These are phyloP conservation scores for Trichoderma polysporum DNA, from an alignment of 2,329 filamentous ascomycete genomes.

Conservation along the genomic window DNA sequence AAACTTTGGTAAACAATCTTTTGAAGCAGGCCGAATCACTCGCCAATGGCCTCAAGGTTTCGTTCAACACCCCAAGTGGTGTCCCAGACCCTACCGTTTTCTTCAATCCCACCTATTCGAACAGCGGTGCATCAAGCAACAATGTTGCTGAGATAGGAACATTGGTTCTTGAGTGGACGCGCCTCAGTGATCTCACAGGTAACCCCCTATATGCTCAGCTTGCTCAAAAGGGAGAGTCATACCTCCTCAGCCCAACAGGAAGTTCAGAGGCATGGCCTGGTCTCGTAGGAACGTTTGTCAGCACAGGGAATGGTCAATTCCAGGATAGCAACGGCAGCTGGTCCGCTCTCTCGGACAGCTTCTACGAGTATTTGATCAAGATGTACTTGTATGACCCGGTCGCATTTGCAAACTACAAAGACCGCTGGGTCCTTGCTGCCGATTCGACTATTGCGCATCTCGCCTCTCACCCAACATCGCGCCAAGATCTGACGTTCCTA, in stretches of 20 bases:
- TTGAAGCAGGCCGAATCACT: constrained; percentile 67
- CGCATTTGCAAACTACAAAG: constrained; percentile 64
- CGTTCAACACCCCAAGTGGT: constrained; percentile 74
- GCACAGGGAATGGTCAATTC: constrained; percentile 65
- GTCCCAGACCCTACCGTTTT: constrained; percentile 69
- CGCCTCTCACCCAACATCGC: constrained; percentile 63
- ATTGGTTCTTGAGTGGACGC: constrained; percentile 81
- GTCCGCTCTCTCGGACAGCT: constrained; percentile 75
- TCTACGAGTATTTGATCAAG: constrained; percentile 89
- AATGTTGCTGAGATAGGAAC: constrained; percentile 76
- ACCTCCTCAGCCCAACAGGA: constrained; percentile 63
- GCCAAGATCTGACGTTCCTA: constrained; percentile 72
- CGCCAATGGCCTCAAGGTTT: constrained; percentile 71
- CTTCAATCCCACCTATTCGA: constrained; percentile 52
- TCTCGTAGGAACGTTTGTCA: constrained; percentile 67
- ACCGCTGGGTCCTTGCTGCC: constrained; percentile 73
- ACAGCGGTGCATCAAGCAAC: constrained; percentile 57
- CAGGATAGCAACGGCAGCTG: constrained; percentile 68
- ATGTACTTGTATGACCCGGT: constrained; percentile 78
- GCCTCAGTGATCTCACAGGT: constrained; percentile 71
- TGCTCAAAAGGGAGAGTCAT: constrained; percentile 64
- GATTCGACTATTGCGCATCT: constrained; percentile 74
- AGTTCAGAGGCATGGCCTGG: constrained; percentile 72
- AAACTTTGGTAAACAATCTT: constrained; percentile 54
- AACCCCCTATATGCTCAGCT: constrained; percentile 65